Base-by-base conservation (phyloP, 2,329 filamentous ascomycete genomes). In the Alternaria postmessia region DNA sequence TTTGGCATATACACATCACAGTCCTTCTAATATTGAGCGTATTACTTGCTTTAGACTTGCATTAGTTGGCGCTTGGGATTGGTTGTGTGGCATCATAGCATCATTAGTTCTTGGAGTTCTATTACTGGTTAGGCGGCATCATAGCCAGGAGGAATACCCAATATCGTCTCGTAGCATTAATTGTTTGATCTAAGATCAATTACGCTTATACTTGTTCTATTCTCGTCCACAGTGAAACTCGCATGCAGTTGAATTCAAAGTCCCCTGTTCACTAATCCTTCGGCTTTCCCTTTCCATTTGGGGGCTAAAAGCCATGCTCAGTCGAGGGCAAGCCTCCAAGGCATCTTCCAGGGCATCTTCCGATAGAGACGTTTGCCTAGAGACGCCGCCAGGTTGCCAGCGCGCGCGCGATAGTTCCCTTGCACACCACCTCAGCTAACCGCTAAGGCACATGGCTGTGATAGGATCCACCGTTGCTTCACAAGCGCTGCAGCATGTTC, bases 1-100 rank as follows among this genome's bases (percentile, higher is more conserved):
- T 63, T 63, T 59, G 66, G 64, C 60, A 68, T 53, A 63, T 54
- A 63, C 61, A 61, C 46, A 60, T 51, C 63, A 67, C 65, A 63
- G 55, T 61, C 61, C 60, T 76, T 78, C 65, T 77, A 78, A 78
- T 78, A 77, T 61, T 66, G 69, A 77, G 72, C 75, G 70, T 69
- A 59, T 46, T 56, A 54, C 57, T 69, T 67, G 65, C 34, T 72
- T 62, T 46, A 58, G 28, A 57, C 52, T 59, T 76, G 75, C 75
- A 77, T 77, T 62, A 70, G 59, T 61, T 70, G 75, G 74, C 73
- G 73, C 72, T 67, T 61, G 66, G 69, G 62, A 62, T 64, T 58
- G 53, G 49, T 48, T 52, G 61, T 57, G 59, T 52, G 62, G 59
- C 54, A 65, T 57, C 51, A 64, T 62, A 62, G 63, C 63, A 67